phyloP scores from a whole-genome alignment of 1,284 basidiomycete species.

The Dichomitus squalens region DNA sequence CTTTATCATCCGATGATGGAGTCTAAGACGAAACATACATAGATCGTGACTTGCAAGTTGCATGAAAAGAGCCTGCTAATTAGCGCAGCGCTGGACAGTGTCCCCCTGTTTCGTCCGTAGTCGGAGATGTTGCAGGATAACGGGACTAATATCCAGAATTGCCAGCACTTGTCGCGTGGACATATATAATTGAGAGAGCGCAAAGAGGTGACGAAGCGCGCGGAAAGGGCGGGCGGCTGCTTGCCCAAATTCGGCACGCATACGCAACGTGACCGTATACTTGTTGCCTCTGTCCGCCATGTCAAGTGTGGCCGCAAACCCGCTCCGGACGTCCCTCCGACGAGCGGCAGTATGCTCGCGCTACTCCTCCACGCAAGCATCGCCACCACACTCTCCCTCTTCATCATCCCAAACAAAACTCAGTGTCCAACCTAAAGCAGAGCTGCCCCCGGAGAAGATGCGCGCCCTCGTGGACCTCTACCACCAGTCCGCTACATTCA shows the following conservation, averaged over 20 bases:
- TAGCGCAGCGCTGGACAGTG: too few species aligned
- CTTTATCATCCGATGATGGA: too few species aligned
- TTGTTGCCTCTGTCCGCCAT: constrained; percentile 22
- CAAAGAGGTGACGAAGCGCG: too few species aligned
- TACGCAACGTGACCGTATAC: constrained; percentile 16
- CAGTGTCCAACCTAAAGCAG: constrained; percentile 28
- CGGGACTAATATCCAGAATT: background rate
- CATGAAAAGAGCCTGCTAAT: too few species aligned
- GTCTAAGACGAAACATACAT: too few species aligned
- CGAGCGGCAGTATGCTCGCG: constrained; percentile 16
- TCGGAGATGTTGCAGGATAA: too few species aligned
- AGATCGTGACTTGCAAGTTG: too few species aligned
- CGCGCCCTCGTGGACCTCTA: constrained; percentile 73
- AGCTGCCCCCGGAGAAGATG: constrained; percentile 60
- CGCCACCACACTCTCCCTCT: constrained; percentile 1
- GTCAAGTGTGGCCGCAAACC: constrained; percentile 17
- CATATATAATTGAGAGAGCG: too few species aligned
- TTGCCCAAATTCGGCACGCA: background rate
- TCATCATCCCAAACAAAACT: constrained; percentile 10
- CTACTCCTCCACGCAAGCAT: constrained; percentile 17
- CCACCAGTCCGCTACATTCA: constrained; percentile 66
- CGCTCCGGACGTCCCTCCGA: constrained; percentile 20
- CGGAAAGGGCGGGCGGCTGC: background rate
- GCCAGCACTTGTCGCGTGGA: too few species aligned
- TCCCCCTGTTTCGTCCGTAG: too few species aligned